These are phyloP conservation scores for Ceratocystis cacaofunesta DNA, from an alignment of 2,329 filamentous ascomycete genomes.

Conservation along the genomic window DNA sequence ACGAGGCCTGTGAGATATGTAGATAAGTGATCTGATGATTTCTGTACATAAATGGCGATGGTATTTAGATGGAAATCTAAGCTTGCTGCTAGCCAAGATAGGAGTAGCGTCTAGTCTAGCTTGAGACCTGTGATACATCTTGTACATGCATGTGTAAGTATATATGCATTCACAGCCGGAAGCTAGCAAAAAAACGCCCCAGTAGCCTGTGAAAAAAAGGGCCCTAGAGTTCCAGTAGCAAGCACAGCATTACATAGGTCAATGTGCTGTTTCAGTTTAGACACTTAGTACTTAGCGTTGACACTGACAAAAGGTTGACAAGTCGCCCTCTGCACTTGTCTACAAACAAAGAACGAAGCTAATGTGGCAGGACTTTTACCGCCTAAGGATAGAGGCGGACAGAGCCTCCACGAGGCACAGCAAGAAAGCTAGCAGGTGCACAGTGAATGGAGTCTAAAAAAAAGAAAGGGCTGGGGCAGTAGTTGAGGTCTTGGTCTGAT, in stretches of 20 bases:
- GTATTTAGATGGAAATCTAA: background rate
- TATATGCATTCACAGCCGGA: background rate
- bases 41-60: background rate
- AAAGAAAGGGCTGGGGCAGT: background rate
- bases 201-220: no score
- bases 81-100: background rate
- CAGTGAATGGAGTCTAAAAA: background rate
- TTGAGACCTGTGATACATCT: background rate
- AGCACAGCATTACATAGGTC: background rate
- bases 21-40: background rate
- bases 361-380: background rate
- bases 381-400: background rate
- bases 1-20: background rate
- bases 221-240: background rate
- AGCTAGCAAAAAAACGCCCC: background rate
- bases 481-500: background rate
- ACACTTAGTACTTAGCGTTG: background rate
- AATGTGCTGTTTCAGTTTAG: background rate
- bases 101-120: background rate
- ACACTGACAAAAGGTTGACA: background rate
- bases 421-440: background rate
- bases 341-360: background rate
- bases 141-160: background rate
- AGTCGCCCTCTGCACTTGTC: background rate
- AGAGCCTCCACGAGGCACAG: background rate